Percentiles rank a stretch among this genome's conserved stretches.
phyloP scores from a whole-genome alignment of 331 rosid species.

The Stylosanthes scabra region DNA sequence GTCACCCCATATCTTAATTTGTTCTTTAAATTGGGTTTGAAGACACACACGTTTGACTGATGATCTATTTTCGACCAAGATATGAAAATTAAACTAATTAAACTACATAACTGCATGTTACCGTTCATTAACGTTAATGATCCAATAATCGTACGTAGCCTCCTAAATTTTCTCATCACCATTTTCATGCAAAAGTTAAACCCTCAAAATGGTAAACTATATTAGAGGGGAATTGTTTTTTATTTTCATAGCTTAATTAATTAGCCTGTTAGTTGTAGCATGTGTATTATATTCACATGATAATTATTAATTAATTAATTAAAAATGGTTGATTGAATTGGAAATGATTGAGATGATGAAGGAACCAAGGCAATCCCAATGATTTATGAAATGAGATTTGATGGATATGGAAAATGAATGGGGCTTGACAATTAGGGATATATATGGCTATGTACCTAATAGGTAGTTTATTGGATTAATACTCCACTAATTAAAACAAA shows the following conservation, averaged over 20 bases:
- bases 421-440: background rate
- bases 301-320: too few species aligned
- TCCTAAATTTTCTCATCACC: constrained; percentile 5
- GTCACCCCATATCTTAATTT: background rate
- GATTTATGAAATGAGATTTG: constrained; percentile 32
- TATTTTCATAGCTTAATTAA: too few species aligned
- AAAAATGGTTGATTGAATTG: background rate
- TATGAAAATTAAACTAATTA: background rate
- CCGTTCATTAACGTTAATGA: background rate
- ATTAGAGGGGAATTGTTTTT: background rate
- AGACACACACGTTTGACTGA: constrained; percentile 25
- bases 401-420: constrained; percentile 22
- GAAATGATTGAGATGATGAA: constrained; percentile 21
- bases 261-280: too few species aligned
- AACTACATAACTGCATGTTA: constrained; percentile 1
- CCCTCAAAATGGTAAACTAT: constrained; percentile 9
- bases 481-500: background rate
- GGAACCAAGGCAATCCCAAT: constrained; percentile 40
- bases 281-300: background rate
- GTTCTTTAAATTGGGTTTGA: background rate
- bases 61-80: background rate
- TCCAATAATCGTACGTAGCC: background rate
- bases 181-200: background rate
- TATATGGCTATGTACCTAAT: background rate
- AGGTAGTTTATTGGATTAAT: constrained; percentile 11